Evolutionary conservation across 768 basidiomycete genomes (phyloP), one percentile per base, ranked within the genome.

Genomic region (Trametes cingulata): DNA sequence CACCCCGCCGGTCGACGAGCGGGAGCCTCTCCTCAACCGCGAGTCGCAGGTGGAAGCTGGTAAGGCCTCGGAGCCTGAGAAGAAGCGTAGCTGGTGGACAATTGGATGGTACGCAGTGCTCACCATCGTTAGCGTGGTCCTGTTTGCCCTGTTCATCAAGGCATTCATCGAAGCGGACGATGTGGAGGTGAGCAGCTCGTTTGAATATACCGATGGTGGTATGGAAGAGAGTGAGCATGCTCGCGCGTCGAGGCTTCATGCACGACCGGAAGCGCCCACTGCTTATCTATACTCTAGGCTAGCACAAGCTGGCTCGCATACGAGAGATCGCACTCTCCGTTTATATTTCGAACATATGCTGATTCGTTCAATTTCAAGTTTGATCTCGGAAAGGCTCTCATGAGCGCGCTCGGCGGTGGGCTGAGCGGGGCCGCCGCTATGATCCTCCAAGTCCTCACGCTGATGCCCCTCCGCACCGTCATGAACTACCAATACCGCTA

Each of bases 401-500:
- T 84, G 77, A 84, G 80, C 45, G 96, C 95, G 3, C 79, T 91
- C 0, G 95, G 96, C 8, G 95, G 96, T 22, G 95, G 95, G 4
- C 74, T 95, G 49, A 93, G 90, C 65, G 95, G 95, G 47, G 92
- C 93, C 15, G 89, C 90, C 83, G 95, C 95, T 0, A 98, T 98
- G 96, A 83, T 98, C 4, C 77, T 98, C 6, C 96, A 98, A 71
- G 96, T 98, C 17, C 72, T 97, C 51, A 85, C 87, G 0, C 81
- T 96, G 59, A 97, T 97, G 94, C 94, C 93, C 6, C 74, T 96
- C n/a, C 84, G 93, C n/a, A 97, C 95, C 2, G 82, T 95, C 56
- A 98, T 98, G 96, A 98, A 98, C 78, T 97, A 91, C 70, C 93
- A 95, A 75, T 94, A 95, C 72, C 85, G 88, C 53, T 95, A 85